Conservation (phyloP, 1,284 basidiomycete genomes). For the Fistulina hepatica region DNA sequence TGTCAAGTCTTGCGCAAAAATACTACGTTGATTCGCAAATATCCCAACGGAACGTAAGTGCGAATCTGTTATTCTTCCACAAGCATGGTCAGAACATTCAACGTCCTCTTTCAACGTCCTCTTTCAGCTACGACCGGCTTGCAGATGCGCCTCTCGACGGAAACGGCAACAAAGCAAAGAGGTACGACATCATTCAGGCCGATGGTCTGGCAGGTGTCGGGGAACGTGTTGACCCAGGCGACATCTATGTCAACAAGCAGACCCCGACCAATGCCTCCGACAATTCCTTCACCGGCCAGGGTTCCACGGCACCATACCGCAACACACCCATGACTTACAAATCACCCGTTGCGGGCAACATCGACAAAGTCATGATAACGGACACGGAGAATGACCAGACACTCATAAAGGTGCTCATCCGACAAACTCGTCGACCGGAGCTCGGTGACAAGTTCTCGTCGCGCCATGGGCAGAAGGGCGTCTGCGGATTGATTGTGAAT, state of each 20-base stretch:
- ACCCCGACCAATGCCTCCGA: conserved; percentile 86
- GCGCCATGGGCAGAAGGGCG: conserved; percentile 97
- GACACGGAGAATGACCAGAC: conserved; percentile 94
- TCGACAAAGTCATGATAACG: conserved; percentile 97
- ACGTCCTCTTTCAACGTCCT: conserved; percentile 8
- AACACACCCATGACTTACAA: conserved; percentile 89
- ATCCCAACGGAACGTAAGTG: conserved; percentile 92
- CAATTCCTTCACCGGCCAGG: conserved; percentile 71
- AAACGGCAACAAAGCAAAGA: conserved; percentile 67
- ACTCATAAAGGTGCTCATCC: conserved; percentile 97
- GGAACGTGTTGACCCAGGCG: conserved; percentile 85
- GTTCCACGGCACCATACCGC: conserved; percentile 74
- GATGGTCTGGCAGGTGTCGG: conserved; percentile 96
- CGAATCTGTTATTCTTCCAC: conserved; percentile 3
- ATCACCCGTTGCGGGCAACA: conserved; percentile 83
- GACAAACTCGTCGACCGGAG: conserved; percentile 94
- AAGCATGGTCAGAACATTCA: conserved; percentile 3
- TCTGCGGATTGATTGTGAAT: conserved; percentile 96
- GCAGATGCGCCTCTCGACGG: conserved; percentile 87
- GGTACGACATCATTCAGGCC: conserved; percentile 82
- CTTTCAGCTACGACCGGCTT: conserved; percentile 75
- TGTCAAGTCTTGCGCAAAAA: conserved; percentile 98
- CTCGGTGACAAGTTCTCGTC: conserved; percentile 99
- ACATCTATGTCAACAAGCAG: conserved; percentile 97
- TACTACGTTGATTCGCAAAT: conserved; percentile 87